Evolutionary conservation across 306 rosid species (phyloP), one percentile per base, ranked within the genome.

Genomic region (Arachis stenosperma): DNA sequence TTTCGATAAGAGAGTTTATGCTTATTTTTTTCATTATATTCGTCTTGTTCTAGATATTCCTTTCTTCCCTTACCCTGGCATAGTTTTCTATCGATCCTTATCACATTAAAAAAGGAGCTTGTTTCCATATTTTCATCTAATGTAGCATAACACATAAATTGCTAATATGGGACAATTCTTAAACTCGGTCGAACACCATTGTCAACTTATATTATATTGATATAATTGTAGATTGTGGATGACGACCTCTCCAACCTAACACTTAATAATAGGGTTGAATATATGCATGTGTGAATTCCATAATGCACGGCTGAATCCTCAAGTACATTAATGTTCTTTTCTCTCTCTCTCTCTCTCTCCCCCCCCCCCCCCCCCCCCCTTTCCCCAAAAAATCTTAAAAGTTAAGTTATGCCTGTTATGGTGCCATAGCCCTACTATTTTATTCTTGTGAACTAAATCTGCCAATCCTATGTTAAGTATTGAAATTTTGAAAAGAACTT

Each of bases 121-220:
- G 36, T 30, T 43, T 59, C 64, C 65, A 42, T 44, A 27, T 44
- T 43, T 13, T 9, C 40, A 43, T 30, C 3, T 7, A 30, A 14
- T 44, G 13, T 57, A 44, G 44, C 44, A 11, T 43, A 29, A 58
- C 43, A 10, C 9, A 56, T 27, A 56, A 3, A 7, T 27, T 58
- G 57, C 36, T 43, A 66, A 58, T 58, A 51, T 50, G 8, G 59
- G 61, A 13, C 8, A 58, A 56, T 8, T 36, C 12, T 44, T 9
- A 10, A 17, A 37, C n/a, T 72, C 30, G 40, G 60, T 39, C 39
- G 43, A 61, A 73, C 51, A 12, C 62, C 62, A 17, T 8, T 61
- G 42, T 29, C 59, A 73, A 60, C 47, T 72, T 47, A 11, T 47
- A 65, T 10, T 46, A 10, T 41, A 29, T 17, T 40, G 17, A 41